Evolutionary conservation across 1,284 basidiomycete genomes (phyloP).

Genomic region (Malassezia brasiliensis): DNA sequence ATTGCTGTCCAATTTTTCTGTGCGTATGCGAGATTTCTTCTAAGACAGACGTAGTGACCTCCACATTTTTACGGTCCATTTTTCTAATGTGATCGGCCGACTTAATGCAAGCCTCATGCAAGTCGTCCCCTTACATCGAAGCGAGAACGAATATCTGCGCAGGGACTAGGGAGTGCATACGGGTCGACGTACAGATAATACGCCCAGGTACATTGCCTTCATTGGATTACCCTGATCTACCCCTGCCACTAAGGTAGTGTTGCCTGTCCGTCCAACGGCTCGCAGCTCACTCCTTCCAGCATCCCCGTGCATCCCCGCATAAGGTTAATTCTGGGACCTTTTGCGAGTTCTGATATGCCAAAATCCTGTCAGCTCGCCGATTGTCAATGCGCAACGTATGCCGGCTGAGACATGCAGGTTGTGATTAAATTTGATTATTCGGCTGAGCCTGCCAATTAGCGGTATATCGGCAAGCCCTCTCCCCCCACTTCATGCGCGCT

Average conservation of each 20-base stretch:
- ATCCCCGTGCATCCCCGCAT: too few relatives aligned
- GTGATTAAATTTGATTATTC: neutral
- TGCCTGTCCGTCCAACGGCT: too few relatives aligned
- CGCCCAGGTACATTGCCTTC: neutral
- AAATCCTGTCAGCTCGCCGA: too few relatives aligned
- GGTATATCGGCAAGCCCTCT: neutral
- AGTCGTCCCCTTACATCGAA: neutral
- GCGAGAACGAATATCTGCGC: neutral
- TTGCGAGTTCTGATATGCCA: too few relatives aligned
- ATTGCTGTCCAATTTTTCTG: constrained; percentile 9
- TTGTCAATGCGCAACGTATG: too few relatives aligned
- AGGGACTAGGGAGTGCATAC: neutral
- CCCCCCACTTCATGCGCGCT: neutral
- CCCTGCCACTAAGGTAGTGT: too few relatives aligned
- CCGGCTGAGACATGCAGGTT: neutral
- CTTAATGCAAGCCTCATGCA: too few relatives aligned
- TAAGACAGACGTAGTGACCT: neutral
- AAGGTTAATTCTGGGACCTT: too few relatives aligned
- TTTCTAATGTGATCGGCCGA: neutral
- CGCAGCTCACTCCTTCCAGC: too few relatives aligned
- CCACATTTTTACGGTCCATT: neutral
- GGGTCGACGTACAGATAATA: neutral
- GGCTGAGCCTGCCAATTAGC: neutral
- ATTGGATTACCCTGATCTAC: too few relatives aligned
- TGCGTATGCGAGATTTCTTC: neutral